These are phyloP conservation scores for Podila epigama DNA, from an alignment of 192 early-diverging fungal genomes.

Conservation along the genomic window DNA sequence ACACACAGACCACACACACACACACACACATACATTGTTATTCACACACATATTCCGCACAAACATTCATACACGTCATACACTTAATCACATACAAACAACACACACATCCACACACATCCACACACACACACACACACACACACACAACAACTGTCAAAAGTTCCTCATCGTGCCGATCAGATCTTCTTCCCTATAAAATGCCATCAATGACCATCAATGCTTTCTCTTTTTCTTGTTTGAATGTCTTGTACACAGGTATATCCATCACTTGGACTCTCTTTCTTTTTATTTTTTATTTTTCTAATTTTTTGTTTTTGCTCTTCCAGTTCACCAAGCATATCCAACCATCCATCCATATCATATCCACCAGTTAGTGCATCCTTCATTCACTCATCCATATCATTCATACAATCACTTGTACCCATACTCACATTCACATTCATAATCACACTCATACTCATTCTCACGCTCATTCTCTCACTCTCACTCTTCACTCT, in stretches of 20 bases:
- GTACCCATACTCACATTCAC: neutral
- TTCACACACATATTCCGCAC: neutral
- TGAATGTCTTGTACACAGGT: neutral
- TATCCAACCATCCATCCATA: neutral
- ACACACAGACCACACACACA: neutral
- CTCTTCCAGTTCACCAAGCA: neutral
- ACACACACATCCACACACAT: neutral
- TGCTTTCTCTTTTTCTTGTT: neutral
- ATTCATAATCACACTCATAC: neutral
- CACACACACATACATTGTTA: neutral
- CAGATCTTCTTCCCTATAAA: neutral
- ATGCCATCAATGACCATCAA: too few species aligned
- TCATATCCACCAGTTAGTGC: too few species aligned
- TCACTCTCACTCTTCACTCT: neutral
- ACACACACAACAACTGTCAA: neutral
- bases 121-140: neutral
- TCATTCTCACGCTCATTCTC: neutral
- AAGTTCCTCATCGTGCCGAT: neutral
- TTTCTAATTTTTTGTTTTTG: neutral
- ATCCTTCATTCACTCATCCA: neutral
- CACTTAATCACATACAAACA: neutral
- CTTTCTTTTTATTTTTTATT: neutral
- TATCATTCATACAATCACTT: neutral
- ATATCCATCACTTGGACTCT: neutral
- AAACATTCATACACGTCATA: too few species aligned